These are phyloP conservation scores for Carex scoparia DNA, from an alignment of 176 grass and related monocot genomes.

Conservation along the genomic window DNA sequence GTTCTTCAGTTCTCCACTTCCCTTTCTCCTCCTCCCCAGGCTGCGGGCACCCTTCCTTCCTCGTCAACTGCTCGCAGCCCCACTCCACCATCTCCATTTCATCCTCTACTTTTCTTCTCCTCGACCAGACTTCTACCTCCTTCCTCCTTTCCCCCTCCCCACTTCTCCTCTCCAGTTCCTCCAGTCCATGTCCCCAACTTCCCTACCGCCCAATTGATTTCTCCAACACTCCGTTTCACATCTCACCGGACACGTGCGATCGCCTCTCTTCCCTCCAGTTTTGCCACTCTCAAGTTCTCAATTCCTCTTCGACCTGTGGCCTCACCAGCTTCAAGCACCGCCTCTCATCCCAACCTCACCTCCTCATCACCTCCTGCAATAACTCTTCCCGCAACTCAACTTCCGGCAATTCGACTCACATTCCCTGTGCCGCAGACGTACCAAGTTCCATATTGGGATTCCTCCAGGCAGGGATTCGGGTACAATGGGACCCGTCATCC, in stretches of 20 bases:
- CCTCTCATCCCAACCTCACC: slow-evolving; percentile 17
- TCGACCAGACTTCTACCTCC: slow-evolving; percentile 2
- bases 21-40: slow-evolving; percentile 26
- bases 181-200: slow-evolving; percentile 20
- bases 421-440: not conserved
- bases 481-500: slow-evolving; percentile 15
- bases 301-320: not conserved
- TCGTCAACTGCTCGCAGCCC: slow-evolving; percentile 28
- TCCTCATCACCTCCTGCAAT: slow-evolving; percentile 27
- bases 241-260: slow-evolving; percentile 11
- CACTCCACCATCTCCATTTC: slow-evolving; percentile 32
- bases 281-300: not conserved
- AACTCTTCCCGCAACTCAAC: not conserved
- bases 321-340: slow-evolving; percentile 14
- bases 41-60: slow-evolving; percentile 28
- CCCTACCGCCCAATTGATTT: slow-evolving; percentile 22
- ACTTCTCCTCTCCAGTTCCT: slow-evolving; percentile 3
- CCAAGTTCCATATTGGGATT: slow-evolving; percentile 18
- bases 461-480: slow-evolving; percentile 23
- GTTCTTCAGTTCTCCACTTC: not conserved
- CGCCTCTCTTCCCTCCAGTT: slow-evolving; percentile 23
- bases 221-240: slow-evolving; percentile 37
- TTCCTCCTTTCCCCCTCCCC: slow-evolving; percentile 17
- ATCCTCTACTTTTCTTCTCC: slow-evolving; percentile 28
- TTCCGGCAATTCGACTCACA: not conserved